These are phyloP conservation scores for Entomophthora muscae DNA, from an alignment of 371 early-diverging fungal genomes.

Conservation along the genomic window DNA sequence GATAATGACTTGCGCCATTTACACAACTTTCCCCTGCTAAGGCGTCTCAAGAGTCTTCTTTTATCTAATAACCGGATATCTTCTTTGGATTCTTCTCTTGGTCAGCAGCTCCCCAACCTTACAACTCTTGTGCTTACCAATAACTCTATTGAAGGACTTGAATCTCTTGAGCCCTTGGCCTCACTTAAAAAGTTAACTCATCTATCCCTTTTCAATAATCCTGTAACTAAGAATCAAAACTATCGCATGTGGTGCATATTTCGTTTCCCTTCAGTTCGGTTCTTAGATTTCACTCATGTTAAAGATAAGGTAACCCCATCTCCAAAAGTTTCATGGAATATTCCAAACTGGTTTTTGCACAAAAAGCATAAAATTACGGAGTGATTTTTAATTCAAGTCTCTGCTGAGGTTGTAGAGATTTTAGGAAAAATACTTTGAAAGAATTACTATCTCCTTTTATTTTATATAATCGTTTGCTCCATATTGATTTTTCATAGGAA, in stretches of 20 bases:
- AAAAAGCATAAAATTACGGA: too few species aligned
- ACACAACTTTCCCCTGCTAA: constrained; percentile 73
- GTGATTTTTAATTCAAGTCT: too few species aligned
- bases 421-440: too few species aligned
- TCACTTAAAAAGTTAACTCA: constrained; percentile 31
- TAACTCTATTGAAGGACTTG: constrained; percentile 62
- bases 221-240: constrained; percentile 56
- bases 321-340: not conserved
- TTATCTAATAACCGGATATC: constrained; percentile 74
- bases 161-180: constrained; percentile 58
- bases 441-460: too few species aligned
- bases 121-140: constrained; percentile 65
- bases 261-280: constrained; percentile 52
- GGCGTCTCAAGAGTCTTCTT: constrained; percentile 56
- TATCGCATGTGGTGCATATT: constrained; percentile 71
- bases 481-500: too few species aligned
- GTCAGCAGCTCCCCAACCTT: constrained; percentile 51
- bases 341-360: too few species aligned
- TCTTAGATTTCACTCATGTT: constrained; percentile 69
- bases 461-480: too few species aligned
- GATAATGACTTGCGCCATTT: constrained; percentile 75
- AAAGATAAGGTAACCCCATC: constrained; percentile 34
- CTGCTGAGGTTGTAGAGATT: too few species aligned
- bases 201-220: constrained; percentile 68
- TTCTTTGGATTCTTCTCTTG: constrained; percentile 42